Evolutionary conservation across 2,329 filamentous ascomycete genomes (phyloP).

Genomic region (Ophioceras dolichostomum): DNA sequence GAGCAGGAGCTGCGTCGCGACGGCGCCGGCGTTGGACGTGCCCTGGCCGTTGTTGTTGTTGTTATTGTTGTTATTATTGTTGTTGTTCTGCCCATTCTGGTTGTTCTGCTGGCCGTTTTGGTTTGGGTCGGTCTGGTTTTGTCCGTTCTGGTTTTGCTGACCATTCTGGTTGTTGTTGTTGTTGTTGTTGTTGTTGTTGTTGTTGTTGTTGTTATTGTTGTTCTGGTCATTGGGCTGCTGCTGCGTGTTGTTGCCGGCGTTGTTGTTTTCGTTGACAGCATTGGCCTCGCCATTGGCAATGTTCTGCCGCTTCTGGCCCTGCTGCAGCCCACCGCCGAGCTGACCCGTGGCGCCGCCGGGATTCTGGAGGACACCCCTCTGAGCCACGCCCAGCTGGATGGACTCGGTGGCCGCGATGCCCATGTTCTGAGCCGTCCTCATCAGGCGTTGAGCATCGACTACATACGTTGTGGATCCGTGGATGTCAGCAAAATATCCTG

Average conservation of each 20-base stretch:
- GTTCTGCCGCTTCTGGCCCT: background rate
- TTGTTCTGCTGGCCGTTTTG: background rate
- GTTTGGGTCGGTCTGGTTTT: background rate
- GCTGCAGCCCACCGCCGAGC: background rate
- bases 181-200: background rate
- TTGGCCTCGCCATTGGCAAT: background rate
- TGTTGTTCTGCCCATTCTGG: background rate
- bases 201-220: background rate
- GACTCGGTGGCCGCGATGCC: background rate
- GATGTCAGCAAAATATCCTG: too few relatives aligned
- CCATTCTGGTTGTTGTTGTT: background rate
- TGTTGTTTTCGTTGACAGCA: background rate
- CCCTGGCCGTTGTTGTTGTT: background rate
- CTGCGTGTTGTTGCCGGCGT: background rate
- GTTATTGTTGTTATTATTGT: background rate
- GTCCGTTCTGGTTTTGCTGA: too few relatives aligned
- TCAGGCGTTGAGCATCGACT: conserved; percentile 1
- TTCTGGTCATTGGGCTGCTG: too few relatives aligned
- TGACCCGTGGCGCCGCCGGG: background rate
- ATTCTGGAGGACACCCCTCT: conserved; percentile 1
- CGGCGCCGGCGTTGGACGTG: too few relatives aligned
- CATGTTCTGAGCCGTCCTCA: background rate
- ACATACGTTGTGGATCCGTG: too few relatives aligned
- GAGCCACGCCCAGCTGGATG: background rate
- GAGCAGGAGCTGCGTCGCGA: background rate